phyloP scores from a whole-genome alignment of 495 filamentous ascomycete genomes.

The Amniculicola lignicola region DNA sequence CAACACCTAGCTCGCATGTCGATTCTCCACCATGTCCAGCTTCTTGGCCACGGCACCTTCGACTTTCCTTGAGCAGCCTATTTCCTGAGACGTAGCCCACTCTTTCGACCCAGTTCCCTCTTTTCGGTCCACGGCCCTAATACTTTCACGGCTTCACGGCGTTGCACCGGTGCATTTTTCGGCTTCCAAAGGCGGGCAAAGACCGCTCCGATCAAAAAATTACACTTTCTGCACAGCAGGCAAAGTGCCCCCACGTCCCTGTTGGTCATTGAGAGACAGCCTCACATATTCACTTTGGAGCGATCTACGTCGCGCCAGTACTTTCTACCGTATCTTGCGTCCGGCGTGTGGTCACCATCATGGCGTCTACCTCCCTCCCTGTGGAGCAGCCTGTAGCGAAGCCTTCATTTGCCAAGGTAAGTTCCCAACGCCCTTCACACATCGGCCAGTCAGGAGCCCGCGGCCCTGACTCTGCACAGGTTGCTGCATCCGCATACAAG shows the following conservation, averaged over 20 bases:
- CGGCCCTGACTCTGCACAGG: constrained; percentile 39
- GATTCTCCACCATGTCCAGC: constrained; percentile 41
- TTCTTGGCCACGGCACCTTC: constrained; percentile 37
- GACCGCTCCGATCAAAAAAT: not conserved
- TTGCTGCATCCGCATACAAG: constrained; percentile 50
- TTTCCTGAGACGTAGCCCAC: constrained; percentile 34
- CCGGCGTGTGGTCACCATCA: constrained; percentile 11
- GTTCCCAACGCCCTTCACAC: constrained; percentile 10
- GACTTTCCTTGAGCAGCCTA: constrained; percentile 44
- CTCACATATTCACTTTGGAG: not conserved
- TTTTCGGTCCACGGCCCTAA: constrained; percentile 10
- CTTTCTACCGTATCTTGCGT: constrained; percentile 19
- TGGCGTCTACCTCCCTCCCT: constrained; percentile 32
- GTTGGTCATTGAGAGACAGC: not conserved
- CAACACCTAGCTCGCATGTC: constrained; percentile 37
- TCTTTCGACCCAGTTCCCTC: constrained; percentile 32
- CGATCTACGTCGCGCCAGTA: constrained; percentile 4
- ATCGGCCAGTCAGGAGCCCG: not conserved
- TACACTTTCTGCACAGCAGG: not conserved
- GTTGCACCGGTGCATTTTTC: constrained; percentile 17
- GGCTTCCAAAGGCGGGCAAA: not conserved
- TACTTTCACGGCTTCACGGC: constrained; percentile 8
- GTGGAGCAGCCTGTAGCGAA: constrained; percentile 31
- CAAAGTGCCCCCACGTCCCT: not conserved
- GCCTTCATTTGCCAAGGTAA: constrained; percentile 56